Base-by-base conservation (phyloP, 2,329 filamentous ascomycete genomes). In the Hypoxylon sp. region DNA sequence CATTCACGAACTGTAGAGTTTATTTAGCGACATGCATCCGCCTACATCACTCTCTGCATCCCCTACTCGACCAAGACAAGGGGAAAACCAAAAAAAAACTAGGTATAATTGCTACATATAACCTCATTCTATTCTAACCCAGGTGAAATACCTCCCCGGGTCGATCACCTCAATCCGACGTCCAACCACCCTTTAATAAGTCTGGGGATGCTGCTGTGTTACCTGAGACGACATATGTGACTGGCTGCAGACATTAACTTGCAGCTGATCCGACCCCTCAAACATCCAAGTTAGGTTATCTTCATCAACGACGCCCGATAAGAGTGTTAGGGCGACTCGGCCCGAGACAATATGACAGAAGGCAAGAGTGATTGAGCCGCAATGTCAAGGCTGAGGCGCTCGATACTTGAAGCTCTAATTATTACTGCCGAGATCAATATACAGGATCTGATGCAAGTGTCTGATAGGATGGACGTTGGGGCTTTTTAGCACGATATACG, bases 21-120 rank as follows among this genome's bases (percentile, higher is more conserved):
- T 61, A 59, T 69, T 69, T 62, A 65, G 51, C 66, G 63, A 65
- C 52, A 19, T 61, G 64, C 64, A 50, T 63, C 55, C 55, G 38
- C 65, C 34, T 62, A 60, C 51, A 60, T 52, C 52, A 61, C 48
- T 36, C 6, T 46, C 64, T 65, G 43, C 63, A 65, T 49, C 41
- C 46, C 57, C 48, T 38, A 72, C 69, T 70, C 45, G 65, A 57
- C 48, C 56, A 41, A 41, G 41, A 30, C 28, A 38, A 23, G 28
- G 30, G 38, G 48, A n/a, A 23, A 63, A 41, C 41, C 41, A 48
- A 63, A 38, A 36, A 52, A 48, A 52, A 53, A 14, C 51, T 56
- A 58, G 14, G 57, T 43, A 63, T 48, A 52, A 50, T 46, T 45
- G 50, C 60, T 36, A 62, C 69, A 51, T 57, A 63, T 32, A 51